Percentiles rank a stretch among this genome's conserved stretches.
phyloP scores from a whole-genome alignment of 2,329 filamentous ascomycete genomes.

The Elsinoe perseae region DNA sequence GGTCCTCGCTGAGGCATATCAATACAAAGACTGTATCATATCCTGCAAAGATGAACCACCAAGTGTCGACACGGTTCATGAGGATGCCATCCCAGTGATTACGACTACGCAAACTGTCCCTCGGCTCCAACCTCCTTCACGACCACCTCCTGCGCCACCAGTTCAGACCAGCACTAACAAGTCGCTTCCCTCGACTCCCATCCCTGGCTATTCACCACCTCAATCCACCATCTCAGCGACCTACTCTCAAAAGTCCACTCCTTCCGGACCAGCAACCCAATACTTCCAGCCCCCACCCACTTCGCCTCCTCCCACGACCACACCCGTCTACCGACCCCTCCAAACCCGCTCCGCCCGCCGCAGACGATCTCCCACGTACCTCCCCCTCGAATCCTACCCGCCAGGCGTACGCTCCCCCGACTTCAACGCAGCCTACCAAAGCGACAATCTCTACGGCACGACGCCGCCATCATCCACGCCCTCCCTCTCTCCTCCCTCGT shows the following conservation, averaged over 20 bases:
- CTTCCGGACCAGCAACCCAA: background rate
- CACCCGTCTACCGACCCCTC: conserved; percentile 2
- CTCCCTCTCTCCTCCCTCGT: background rate
- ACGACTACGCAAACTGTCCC: background rate
- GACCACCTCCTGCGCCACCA: conserved; percentile 4
- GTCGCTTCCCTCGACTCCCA: background rate
- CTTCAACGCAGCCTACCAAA: background rate
- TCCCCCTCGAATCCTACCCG: conserved; percentile 7
- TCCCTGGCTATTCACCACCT: background rate
- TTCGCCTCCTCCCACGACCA: background rate
- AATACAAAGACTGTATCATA: background rate
- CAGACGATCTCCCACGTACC: background rate
- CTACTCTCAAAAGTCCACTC: conserved; percentile 4
- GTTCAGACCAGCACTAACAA: background rate
- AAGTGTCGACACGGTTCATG: background rate
- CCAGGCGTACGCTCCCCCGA: background rate
- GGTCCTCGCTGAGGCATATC: background rate
- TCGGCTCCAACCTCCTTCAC: conserved; percentile 1
- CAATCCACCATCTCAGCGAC: background rate
- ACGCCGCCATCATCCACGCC: conserved; percentile 5
- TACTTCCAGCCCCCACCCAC: conserved; percentile 8
- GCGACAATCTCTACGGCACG: conserved; percentile 8
- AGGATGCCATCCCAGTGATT: background rate
- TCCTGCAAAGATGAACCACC: background rate
- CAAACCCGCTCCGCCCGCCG: background rate